Evolutionary conservation across 2,329 filamentous ascomycete species (phyloP).

Genomic region (Xylaria arbuscula): DNA sequence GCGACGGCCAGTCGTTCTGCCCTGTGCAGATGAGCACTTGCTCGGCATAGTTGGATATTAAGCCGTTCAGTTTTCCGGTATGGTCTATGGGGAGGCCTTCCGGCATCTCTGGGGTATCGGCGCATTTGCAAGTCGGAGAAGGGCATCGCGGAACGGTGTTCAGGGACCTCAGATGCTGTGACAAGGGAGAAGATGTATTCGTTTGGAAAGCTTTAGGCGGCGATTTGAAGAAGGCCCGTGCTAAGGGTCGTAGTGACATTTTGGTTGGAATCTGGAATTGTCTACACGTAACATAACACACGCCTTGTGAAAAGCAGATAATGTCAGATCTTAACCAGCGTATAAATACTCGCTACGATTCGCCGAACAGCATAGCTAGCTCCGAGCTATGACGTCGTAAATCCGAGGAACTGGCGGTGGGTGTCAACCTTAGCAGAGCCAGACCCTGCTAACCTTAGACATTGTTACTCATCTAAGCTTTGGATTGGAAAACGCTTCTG

Average conservation of each 20-base stretch:
- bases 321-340: not conserved
- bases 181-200: conserved; percentile 1
- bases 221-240: conserved; percentile 31
- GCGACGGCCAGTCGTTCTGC: conserved; percentile 80
- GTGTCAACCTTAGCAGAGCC: no score
- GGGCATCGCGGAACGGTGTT: conserved; percentile 71
- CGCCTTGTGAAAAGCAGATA: no score
- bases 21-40: conserved; percentile 88
- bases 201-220: conserved; percentile 9
- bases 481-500: no score
- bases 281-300: no score
- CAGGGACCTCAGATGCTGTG: conserved; percentile 31
- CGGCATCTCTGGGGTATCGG: conserved; percentile 72
- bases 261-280: not conserved
- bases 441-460: no score
- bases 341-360: not conserved
- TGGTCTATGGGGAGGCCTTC: conserved; percentile 79
- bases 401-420: conserved; percentile 14
- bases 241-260: conserved; percentile 45
- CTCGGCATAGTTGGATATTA: conserved; percentile 81
- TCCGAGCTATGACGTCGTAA: conserved; percentile 38
- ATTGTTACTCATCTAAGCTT: no score
- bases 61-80: conserved; percentile 75
- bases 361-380: conserved; percentile 22
- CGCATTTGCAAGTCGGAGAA: conserved; percentile 79